Conservation (phyloP, 768 basidiomycete genomes). For the Coprinopsis sp. region DNA sequence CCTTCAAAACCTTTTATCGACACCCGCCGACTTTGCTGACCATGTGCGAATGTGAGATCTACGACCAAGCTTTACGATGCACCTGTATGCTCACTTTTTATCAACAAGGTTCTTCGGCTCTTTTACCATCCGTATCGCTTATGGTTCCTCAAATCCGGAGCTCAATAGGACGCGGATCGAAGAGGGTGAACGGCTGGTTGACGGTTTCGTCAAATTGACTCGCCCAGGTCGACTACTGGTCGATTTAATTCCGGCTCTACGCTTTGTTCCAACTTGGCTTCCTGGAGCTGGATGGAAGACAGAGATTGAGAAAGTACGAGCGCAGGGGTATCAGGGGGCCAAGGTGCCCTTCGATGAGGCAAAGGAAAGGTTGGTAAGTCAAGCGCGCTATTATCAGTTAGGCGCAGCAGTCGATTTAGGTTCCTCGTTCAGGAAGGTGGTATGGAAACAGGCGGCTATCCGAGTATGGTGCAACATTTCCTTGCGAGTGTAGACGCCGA, state of each 20-base stretch:
- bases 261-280: background rate
- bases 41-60: slow-evolving; percentile 7
- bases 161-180: slow-evolving; percentile 24
- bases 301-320: background rate
- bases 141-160: slow-evolving; percentile 23
- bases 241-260: background rate
- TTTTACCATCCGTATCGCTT: slow-evolving; percentile 31
- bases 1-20: slow-evolving; percentile 33
- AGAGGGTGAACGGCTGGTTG: background rate
- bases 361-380: background rate
- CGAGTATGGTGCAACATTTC: no score
- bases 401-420: no score
- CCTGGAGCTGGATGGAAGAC: background rate
- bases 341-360: background rate
- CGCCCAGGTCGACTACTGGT: background rate
- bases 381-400: no score
- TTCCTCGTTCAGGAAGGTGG: no score
- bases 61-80: no score
- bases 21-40: slow-evolving; percentile 15
- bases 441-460: no score
- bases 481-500: no score
- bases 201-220: background rate
- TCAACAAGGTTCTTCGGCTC: slow-evolving; percentile 34
- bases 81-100: no score
- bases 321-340: background rate